A percentile compares a stretch with the other conserved stretches of the same genome.
phyloP scores from a whole-genome alignment of 192 early-diverging fungal genomes.

The Tieghemiomyces parasiticus region DNA sequence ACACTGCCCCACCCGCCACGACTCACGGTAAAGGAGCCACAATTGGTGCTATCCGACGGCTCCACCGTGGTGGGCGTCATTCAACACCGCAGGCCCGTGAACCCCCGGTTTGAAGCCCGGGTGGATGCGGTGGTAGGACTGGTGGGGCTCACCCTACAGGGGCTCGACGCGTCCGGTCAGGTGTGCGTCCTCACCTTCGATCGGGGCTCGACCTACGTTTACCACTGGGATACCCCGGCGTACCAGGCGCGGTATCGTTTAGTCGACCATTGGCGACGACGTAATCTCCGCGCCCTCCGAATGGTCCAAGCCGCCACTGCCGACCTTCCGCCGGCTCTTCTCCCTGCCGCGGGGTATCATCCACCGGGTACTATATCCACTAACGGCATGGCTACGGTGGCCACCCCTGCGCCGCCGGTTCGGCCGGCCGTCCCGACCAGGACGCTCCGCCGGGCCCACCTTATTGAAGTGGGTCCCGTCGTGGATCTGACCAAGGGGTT shows the following conservation, averaged over 20 bases:
- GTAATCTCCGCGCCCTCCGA: background rate
- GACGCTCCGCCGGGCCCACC: no score
- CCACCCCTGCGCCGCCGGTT: no score
- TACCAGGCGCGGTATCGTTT: background rate
- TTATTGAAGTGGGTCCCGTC: no score
- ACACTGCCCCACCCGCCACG: background rate
- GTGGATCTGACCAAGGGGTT: no score
- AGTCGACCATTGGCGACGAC: background rate
- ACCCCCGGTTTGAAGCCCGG: no score
- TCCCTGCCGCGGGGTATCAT: background rate
- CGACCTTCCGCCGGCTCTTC: background rate
- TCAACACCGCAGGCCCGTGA: slow-evolving; percentile 1
- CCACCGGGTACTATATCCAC: no score
- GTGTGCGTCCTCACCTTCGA: background rate
- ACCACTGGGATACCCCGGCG: background rate
- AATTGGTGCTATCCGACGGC: slow-evolving; percentile 1
- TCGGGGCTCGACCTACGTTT: background rate
- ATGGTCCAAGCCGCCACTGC: background rate
- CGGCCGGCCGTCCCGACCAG: no score
- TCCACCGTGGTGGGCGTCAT: slow-evolving; percentile 1
- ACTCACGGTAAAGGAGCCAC: slow-evolving; percentile 3
- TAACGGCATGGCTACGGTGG: no score
- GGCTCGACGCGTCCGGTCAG: background rate
- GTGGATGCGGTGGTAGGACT: background rate
- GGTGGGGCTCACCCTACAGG: background rate